These are phyloP conservation scores for Apophysomyces ossiformis DNA, from an alignment of 371 early-diverging fungal species.

Conservation along the genomic window DNA sequence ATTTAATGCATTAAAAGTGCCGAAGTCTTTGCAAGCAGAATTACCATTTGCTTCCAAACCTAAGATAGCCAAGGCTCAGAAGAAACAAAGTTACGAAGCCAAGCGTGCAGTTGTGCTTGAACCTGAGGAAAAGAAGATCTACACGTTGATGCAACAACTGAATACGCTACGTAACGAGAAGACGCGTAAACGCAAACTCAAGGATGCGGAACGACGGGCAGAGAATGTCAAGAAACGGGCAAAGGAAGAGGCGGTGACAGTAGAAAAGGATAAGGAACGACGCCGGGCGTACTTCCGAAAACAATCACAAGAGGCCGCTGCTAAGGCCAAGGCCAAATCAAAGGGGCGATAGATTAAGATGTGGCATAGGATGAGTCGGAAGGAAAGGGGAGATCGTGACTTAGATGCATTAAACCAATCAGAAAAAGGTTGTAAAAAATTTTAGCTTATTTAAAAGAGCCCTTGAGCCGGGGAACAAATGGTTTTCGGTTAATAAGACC, in stretches of 20 bases:
- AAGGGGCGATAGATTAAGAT: background rate
- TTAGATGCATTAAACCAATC: background rate
- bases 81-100: slow-evolving; percentile 55
- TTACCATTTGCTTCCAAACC: slow-evolving; percentile 94
- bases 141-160: slow-evolving; percentile 81
- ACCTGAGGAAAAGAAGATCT: slow-evolving; percentile 88
- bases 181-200: slow-evolving; percentile 74
- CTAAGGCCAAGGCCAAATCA: slow-evolving; percentile 18
- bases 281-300: slow-evolving; percentile 55
- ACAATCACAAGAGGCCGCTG: slow-evolving; percentile 29
- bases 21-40: slow-evolving; percentile 79
- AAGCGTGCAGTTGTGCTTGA: slow-evolving; percentile 90
- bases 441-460: slow-evolving; percentile 8
- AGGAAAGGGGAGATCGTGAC: slow-evolving; percentile 7
- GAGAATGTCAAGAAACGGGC: slow-evolving; percentile 60
- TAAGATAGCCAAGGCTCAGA: slow-evolving; percentile 62
- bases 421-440: slow-evolving; percentile 8
- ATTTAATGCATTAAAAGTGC: slow-evolving; percentile 86
- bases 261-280: slow-evolving; percentile 50
- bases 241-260: slow-evolving; percentile 53
- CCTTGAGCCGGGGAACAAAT: background rate
- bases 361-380: background rate
- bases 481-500: slow-evolving; percentile 9
- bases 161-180: slow-evolving; percentile 88
- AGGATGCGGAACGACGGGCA: slow-evolving; percentile 56